Evolutionary conservation across 106 monocot genomes (phyloP).

Genomic region (Iris macrosiphon): DNA sequence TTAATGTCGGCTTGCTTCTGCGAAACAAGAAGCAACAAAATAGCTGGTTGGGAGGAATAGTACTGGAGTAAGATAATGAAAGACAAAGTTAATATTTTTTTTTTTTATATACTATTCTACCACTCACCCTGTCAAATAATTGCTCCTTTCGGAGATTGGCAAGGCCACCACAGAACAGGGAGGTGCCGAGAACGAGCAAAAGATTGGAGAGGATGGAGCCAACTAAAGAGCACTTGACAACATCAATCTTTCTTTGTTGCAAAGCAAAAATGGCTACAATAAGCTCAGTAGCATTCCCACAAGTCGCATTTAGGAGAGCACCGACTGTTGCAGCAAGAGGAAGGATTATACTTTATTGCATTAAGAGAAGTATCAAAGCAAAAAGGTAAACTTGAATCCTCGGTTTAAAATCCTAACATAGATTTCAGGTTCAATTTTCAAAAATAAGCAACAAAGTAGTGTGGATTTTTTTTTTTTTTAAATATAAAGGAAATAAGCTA

Average conservation of each 20-base stretch:
- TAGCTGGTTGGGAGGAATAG: background rate
- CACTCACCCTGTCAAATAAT: conserved; percentile 44
- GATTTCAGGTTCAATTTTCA: background rate
- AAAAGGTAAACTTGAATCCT: background rate
- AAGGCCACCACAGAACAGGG: conserved; percentile 65
- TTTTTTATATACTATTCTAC: too few relatives aligned
- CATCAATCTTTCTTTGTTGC: conserved; percentile 36
- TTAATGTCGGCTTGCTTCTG: conserved; percentile 83
- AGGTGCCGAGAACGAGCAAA: conserved; percentile 79
- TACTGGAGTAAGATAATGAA: too few relatives aligned
- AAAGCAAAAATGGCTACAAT: conserved; percentile 78
- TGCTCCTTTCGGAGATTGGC: conserved; percentile 61
- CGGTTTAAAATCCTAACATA: background rate
- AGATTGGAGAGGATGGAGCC: conserved; percentile 85
- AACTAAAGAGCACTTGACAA: conserved; percentile 71
- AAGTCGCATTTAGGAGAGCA: conserved; percentile 79
- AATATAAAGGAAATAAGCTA: background rate
- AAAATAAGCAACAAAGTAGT: too few relatives aligned
- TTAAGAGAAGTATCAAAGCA: background rate
- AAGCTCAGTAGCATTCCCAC: conserved; percentile 84
- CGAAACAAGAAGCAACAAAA: background rate
- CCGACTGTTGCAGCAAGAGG: conserved; percentile 42
- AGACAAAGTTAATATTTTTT: too few relatives aligned
- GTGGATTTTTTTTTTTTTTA: too few relatives aligned
- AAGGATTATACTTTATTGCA: background rate